phyloP scores from a whole-genome alignment of 2,329 filamentous ascomycete genomes.

The Aspergillus aculeatus region DNA sequence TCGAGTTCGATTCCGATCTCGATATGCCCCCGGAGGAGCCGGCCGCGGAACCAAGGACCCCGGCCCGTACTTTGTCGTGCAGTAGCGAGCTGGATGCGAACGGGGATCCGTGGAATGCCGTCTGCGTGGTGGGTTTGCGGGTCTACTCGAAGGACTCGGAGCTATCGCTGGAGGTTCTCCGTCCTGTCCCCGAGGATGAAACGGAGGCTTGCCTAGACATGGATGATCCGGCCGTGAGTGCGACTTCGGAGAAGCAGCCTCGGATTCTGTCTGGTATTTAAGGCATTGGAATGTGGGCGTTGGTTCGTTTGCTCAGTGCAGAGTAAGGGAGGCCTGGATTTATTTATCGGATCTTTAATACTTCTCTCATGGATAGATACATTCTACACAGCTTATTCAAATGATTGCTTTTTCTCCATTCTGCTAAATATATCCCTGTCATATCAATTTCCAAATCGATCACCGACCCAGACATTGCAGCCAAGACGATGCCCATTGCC shows the following conservation, averaged over 20 bases:
- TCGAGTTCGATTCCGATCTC: constrained; percentile 45
- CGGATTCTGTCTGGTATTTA: neutral
- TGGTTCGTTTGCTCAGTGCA: too few relatives aligned
- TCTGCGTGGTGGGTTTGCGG: constrained; percentile 59
- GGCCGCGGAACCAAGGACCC: constrained; percentile 12
- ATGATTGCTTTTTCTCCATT: too few relatives aligned
- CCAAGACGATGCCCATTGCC: too few relatives aligned
- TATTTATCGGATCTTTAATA: neutral
- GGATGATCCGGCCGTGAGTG: constrained; percentile 41
- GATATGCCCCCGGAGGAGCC: constrained; percentile 39
- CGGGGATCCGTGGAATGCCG: constrained; percentile 57
- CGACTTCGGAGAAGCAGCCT: constrained; percentile 27
- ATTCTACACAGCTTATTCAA: too few relatives aligned
- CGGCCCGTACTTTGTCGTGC: constrained; percentile 7
- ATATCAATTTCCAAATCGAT: too few relatives aligned
- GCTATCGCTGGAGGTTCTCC: constrained; percentile 55
- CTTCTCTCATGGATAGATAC: neutral
- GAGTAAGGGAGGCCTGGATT: neutral
- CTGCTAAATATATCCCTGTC: too few relatives aligned
- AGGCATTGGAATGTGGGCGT: too few relatives aligned
- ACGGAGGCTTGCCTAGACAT: constrained; percentile 44
- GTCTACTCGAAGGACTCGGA: constrained; percentile 55
- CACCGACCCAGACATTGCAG: too few relatives aligned
- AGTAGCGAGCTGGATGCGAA: constrained; percentile 20
- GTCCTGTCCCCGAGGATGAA: constrained; percentile 41